phyloP scores from a whole-genome alignment of 2,329 filamentous ascomycete species.

The Colletotrichum euphorbiae region DNA sequence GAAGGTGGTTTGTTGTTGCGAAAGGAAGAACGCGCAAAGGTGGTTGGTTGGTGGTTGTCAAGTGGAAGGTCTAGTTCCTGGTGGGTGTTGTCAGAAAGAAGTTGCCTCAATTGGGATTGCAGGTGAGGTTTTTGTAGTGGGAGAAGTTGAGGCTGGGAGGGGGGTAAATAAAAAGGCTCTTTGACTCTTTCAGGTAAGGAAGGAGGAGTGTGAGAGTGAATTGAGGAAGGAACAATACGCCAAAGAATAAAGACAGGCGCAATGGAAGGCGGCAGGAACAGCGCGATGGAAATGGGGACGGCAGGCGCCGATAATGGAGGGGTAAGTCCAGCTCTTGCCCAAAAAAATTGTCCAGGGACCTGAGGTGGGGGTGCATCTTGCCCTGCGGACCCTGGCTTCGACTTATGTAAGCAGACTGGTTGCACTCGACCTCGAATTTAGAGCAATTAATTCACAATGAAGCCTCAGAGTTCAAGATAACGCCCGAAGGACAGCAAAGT shows the following conservation, averaged over 20 bases:
- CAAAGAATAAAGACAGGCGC: not conserved
- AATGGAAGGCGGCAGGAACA: slow-evolving; percentile 15
- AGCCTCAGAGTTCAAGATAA: no score
- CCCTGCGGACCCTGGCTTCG: not conserved
- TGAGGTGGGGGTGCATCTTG: slow-evolving; percentile 15
- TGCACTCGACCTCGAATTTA: no score
- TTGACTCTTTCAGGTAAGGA: not conserved
- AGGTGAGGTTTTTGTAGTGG: slow-evolving; percentile 6
- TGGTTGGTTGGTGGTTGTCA: not conserved
- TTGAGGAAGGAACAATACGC: slow-evolving; percentile 10
- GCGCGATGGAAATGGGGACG: slow-evolving; percentile 28
- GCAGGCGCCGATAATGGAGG: slow-evolving; percentile 31
- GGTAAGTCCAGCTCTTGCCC: slow-evolving; percentile 24
- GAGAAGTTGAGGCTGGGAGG: slow-evolving; percentile 3
- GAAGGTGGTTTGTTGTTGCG: not conserved
- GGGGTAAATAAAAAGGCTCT: not conserved
- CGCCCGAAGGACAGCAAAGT: no score
- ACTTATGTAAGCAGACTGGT: not conserved
- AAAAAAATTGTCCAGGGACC: slow-evolving; percentile 13
- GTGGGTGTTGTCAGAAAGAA: not conserved
- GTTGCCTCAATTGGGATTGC: slow-evolving; percentile 1
- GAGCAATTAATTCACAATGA: no score
- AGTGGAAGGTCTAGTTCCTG: slow-evolving; percentile 15
- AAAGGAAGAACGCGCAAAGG: not conserved
- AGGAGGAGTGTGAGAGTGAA: slow-evolving; percentile 9